These are phyloP conservation scores for Periconia digitata DNA, from an alignment of 2,329 filamentous ascomycete genomes.

Conservation along the genomic window DNA sequence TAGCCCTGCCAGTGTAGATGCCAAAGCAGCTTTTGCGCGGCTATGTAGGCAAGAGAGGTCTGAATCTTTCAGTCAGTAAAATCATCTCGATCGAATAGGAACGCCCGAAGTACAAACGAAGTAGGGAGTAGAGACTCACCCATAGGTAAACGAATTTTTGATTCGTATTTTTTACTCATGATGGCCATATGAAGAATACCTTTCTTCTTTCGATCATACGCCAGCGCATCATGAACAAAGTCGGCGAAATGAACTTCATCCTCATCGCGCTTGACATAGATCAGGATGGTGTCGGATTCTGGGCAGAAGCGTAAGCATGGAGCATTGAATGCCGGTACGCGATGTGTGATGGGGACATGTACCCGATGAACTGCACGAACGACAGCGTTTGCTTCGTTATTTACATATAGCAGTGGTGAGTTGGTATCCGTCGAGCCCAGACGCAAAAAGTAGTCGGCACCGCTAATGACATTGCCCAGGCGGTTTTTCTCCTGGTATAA, in stretches of 20 bases:
- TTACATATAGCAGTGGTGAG: slow-evolving; percentile 9
- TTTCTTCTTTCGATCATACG: slow-evolving; percentile 9
- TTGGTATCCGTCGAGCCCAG: slow-evolving; percentile 4
- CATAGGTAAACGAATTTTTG: slow-evolving; percentile 4
- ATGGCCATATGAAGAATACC: slow-evolving; percentile 11
- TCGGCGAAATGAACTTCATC: slow-evolving; percentile 9
- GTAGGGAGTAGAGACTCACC: not conserved
- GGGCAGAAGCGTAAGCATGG: slow-evolving; percentile 9
- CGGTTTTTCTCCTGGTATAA: slow-evolving; percentile 8
- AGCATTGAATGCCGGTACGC: not conserved
- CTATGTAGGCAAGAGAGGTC: not conserved
- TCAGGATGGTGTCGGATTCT: slow-evolving; percentile 8
- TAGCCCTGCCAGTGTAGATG: not conserved
- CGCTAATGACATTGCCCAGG: slow-evolving; percentile 9
- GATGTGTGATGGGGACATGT: slow-evolving; percentile 3
- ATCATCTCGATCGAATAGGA: not conserved
- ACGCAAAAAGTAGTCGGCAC: slow-evolving; percentile 7
- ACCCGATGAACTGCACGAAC: slow-evolving; percentile 9
- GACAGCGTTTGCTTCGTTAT: slow-evolving; percentile 7
- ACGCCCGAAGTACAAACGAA: not conserved
- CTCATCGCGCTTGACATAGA: slow-evolving; percentile 4
- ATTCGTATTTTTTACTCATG: not conserved
- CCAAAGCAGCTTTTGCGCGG: slow-evolving; percentile 1
- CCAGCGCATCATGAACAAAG: slow-evolving; percentile 11
- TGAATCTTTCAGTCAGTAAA: not conserved